Base-by-base conservation (phyloP, 1,139 yeast genomes). In the Arxiozyma heterogenica region DNA sequence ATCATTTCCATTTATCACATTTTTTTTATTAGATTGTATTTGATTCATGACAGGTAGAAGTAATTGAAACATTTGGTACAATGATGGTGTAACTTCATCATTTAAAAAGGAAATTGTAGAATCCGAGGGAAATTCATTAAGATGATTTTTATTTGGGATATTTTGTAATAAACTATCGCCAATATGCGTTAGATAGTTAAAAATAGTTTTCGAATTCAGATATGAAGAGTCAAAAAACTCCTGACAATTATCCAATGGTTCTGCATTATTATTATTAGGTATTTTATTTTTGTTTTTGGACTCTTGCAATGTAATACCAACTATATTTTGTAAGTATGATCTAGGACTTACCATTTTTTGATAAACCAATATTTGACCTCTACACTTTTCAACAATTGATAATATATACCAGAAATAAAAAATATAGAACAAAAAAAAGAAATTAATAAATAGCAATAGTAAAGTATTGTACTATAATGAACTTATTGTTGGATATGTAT, bases 161-260 rank as follows among this genome's bases (percentile, higher is more conserved):
- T 79, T 78, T 18, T 68, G 65, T 47, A 83, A 70, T 57, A 82
- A 61, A 46, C 81, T 85, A 56, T 81, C 85, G 6, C 85, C 77
- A 23, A 83, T 72, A 52, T 75, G 71, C 45, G 79, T 73, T 45
- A 75, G 61, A 17, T 78, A 68, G 57, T 76, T 76, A n/a, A 73
- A 72, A 1, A 79, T 78, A 3, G 77, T 69, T 52, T 72, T 68
- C 17, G 71, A 60, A 18, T 63, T 59, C 15, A 65, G 62, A 55
- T 66, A 66, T 23, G 61, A 61, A 50, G 66, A 64, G 54, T 60
- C 61, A 54, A 67, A 69, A 54, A 64, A 71, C n/a, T 66, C 67
- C 41, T 54, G 58, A 22, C 68, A 67, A 34, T 61, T 61, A 5
- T 56, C 39, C 3, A 41, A 23, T 15, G 49, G 18, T 22, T 38